Conservation (phyloP, 495 filamentous ascomycete genomes). For the Collariella sp. region DNA sequence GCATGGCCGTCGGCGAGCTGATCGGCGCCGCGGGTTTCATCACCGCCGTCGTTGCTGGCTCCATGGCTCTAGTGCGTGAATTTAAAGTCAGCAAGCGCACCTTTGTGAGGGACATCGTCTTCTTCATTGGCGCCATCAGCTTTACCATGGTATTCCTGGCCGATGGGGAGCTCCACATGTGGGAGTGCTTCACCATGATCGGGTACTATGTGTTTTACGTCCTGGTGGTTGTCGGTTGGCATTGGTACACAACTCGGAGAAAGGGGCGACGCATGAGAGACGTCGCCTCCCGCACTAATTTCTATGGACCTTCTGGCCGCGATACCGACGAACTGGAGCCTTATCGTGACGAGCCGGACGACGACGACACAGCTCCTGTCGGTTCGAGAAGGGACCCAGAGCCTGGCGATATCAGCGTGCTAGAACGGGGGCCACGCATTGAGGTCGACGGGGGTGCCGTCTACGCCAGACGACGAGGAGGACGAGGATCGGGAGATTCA, state of each 20-base stretch:
- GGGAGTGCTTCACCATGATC: constrained; percentile 90
- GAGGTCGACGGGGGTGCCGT: constrained; percentile 39
- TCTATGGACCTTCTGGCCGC: constrained; percentile 47
- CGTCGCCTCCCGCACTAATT: constrained; percentile 63
- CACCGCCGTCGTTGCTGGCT: constrained; percentile 93
- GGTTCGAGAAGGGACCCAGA: constrained; percentile 41
- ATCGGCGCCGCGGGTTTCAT: constrained; percentile 96
- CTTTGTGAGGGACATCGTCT: constrained; percentile 86
- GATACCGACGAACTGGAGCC: constrained; percentile 55
- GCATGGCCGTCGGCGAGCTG: constrained; percentile 89
- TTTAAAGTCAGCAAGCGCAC: constrained; percentile 83
- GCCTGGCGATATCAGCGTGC: constrained; percentile 53
- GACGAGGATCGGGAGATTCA: constrained; percentile 68
- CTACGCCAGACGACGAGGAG: constrained; percentile 57
- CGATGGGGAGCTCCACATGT: constrained; percentile 74
- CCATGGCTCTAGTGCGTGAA: constrained; percentile 90
- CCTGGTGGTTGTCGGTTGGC: constrained; percentile 78
- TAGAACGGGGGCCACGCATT: constrained; percentile 55
- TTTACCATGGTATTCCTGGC: constrained; percentile 84
- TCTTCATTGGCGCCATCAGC: constrained; percentile 79
- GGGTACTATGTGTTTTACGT: constrained; percentile 90
- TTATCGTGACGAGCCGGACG: constrained; percentile 46
- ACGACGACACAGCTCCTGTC: constrained; percentile 50
- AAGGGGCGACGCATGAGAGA: constrained; percentile 54
- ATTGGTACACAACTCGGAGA: constrained; percentile 65